phyloP scores from a whole-genome alignment of 2,329 filamentous ascomycete species.

The Verticillium nubilum region DNA sequence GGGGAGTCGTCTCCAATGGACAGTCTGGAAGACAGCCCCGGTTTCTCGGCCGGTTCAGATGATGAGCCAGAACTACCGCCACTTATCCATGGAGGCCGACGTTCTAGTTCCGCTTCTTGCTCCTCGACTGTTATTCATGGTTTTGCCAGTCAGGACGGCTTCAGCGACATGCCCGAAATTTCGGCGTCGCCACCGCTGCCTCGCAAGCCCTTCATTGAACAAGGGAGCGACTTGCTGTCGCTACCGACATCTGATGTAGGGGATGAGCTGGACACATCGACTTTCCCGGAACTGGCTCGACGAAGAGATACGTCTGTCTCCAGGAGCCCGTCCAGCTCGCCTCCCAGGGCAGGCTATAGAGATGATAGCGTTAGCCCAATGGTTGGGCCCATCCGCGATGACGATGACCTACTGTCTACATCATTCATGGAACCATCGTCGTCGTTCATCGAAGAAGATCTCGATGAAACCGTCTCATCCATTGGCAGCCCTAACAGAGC shows the following conservation, averaged over 20 bases:
- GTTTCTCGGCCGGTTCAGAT: constrained; percentile 8
- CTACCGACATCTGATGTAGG: background rate
- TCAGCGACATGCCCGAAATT: constrained; percentile 36
- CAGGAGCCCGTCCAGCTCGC: constrained; percentile 36
- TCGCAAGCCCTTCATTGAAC: constrained; percentile 17
- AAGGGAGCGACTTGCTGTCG: background rate
- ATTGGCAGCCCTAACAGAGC: constrained; percentile 26
- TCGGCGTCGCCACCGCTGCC: constrained; percentile 38
- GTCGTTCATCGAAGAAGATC: constrained; percentile 41
- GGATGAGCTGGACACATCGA: background rate
- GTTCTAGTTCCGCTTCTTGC: constrained; percentile 25
- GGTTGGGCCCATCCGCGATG: constrained; percentile 32
- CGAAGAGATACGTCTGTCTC: constrained; percentile 2
- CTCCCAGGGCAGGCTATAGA: constrained; percentile 24
- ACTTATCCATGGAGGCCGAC: constrained; percentile 22
- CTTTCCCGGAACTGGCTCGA: background rate
- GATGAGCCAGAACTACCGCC: constrained; percentile 30
- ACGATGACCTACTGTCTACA: constrained; percentile 26
- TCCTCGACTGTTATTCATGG: constrained; percentile 33
- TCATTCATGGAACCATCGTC: constrained; percentile 24
- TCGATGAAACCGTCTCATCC: constrained; percentile 30
- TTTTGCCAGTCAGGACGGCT: constrained; percentile 31
- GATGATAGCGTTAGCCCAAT: constrained; percentile 33
- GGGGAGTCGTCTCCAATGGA: background rate
- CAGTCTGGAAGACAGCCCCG: background rate